Evolutionary conservation across 2,329 filamentous ascomycete genomes (phyloP), one percentile per base, ranked within the genome.

Genomic region (Albophoma yamanashiensis): DNA sequence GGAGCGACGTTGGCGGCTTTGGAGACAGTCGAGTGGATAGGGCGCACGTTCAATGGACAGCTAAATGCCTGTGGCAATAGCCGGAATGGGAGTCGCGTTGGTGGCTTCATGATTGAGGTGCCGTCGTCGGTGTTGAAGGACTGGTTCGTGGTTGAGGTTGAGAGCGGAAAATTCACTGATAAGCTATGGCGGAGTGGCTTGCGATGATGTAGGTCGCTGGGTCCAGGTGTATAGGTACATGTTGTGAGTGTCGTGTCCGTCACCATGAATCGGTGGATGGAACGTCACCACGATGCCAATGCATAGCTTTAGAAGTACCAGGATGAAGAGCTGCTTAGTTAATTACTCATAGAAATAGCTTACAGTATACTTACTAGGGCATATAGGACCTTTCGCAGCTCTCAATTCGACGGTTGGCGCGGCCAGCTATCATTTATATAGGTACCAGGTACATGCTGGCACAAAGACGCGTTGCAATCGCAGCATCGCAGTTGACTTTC

Each of bases 1-100:
- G 82, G 77, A 36, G 76, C 76, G 62, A 83, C 80, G 64, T 78
- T 75, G 56, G 81, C 81, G 27, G 75, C 65, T 59, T 72, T 69
- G 57, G 65, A 64, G 60, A 67, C 62, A 52, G 70, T 70, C 57
- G 69, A 67, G 63, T 73, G 74, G 61, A 78, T 64, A 4, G 71
- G 61, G 14, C 71, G 68, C 59, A 64, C 42, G 43, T 63, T 38
- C 36, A 61, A 38, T n/a, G 62, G 59, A 50, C 61, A 50, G 43
- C 62, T 63, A 60, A 62, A 20, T 43, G 65, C 64, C 60, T 70
- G 69, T 20, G 70, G 64, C 58, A 69, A 67, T 55, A 73, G 68
- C 55, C 73, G 73, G 31, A 78, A 66, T n/a, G 74, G 69, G 65
- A 76, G 64, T 68, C 73, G 73, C 31, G 74, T 67, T 40, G 75